Conservation (phyloP, 2,329 filamentous ascomycete genomes). For the Aquanectria penicillioides region DNA sequence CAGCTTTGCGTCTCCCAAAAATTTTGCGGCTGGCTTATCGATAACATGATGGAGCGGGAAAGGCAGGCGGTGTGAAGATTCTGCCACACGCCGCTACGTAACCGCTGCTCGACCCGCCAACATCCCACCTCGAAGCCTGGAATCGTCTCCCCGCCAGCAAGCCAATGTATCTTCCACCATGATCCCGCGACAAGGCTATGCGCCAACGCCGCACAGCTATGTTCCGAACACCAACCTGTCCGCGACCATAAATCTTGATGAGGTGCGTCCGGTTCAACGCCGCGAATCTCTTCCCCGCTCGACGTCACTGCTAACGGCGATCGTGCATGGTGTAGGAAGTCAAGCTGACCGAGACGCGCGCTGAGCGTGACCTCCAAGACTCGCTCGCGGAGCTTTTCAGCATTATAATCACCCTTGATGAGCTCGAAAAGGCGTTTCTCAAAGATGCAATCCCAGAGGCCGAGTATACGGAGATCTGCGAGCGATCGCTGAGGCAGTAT, state of each 20-base stretch:
- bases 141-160: constrained; percentile 20
- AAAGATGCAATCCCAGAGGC: constrained; percentile 92
- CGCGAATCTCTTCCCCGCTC: background rate
- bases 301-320: constrained; percentile 28
- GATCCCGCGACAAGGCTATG: constrained; percentile 77
- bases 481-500: constrained; percentile 93
- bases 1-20: constrained; percentile 40
- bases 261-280: constrained; percentile 64
- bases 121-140: constrained; percentile 36
- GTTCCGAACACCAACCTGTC: constrained; percentile 85
- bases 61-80: constrained; percentile 47
- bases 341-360: constrained; percentile 85
- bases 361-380: constrained; percentile 93
- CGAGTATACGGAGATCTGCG: constrained; percentile 97
- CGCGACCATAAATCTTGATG: constrained; percentile 92
- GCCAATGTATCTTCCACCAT: constrained; percentile 53
- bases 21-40: constrained; percentile 51
- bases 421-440: constrained; percentile 94
- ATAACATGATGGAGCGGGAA: constrained; percentile 37
- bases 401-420: constrained; percentile 94
- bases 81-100: constrained; percentile 46
- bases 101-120: constrained; percentile 27
- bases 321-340: constrained; percentile 75
- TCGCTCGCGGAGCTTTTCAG: constrained; percentile 97
- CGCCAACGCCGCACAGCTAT: constrained; percentile 90